A percentile compares a stretch with the other conserved stretches of the same genome.
Evolutionary conservation across 345 rosid genomes (phyloP).

Genomic region (Syzygium oleosum): DNA sequence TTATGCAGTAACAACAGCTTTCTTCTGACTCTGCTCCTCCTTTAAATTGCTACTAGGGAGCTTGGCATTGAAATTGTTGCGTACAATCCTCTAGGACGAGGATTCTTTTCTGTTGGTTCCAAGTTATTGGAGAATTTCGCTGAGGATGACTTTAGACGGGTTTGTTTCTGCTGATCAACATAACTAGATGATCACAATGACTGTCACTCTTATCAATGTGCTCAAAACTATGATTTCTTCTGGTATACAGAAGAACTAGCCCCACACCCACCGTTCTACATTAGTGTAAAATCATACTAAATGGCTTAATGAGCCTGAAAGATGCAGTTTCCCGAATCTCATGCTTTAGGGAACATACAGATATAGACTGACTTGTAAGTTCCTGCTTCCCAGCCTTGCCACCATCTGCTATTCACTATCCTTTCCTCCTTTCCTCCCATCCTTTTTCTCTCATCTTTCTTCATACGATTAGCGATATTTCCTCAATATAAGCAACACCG

Average conservation of each 20-base stretch:
- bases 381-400: background rate
- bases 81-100: no score
- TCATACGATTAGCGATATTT: background rate
- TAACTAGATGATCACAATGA: no score
- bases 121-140: background rate
- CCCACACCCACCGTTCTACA: background rate
- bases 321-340: background rate
- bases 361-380: background rate
- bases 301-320: background rate
- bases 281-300: background rate
- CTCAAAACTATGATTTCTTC: no score
- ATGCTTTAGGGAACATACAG: background rate
- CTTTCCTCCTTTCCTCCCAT: background rate
- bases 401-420: background rate
- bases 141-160: conserved; percentile 35
- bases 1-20: no score
- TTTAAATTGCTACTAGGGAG: no score
- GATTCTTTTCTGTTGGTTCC: no score
- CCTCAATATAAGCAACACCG: background rate
- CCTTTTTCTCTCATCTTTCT: background rate
- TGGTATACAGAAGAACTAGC: no score
- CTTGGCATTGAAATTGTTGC: no score
- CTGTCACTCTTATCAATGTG: no score
- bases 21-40: no score
- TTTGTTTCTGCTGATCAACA: background rate